phyloP scores from a whole-genome alignment of 495 filamentous ascomycete genomes.

The Lepraria neglecta region DNA sequence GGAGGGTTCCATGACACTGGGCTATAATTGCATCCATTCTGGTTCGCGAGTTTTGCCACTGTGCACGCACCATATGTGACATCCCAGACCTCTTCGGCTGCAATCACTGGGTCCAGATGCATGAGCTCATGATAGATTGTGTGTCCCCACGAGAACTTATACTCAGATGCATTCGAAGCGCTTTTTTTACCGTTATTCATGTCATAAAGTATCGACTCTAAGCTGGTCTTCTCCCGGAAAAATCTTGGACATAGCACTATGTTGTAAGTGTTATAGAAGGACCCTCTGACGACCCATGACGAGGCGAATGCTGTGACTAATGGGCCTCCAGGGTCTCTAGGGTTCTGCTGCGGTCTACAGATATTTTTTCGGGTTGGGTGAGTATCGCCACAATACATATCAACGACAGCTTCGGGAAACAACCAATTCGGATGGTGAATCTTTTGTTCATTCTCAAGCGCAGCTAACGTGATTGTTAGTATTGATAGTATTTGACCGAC shows the following conservation, averaged over 20 bases:
- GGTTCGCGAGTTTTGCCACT: neutral
- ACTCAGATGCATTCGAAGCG: neutral
- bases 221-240: neutral
- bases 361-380: neutral
- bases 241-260: neutral
- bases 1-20: neutral
- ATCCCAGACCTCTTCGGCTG: neutral
- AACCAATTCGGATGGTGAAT: neutral
- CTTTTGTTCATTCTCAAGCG: neutral
- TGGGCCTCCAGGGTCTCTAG: neutral
- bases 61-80: neutral
- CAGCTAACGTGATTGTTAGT: neutral
- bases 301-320: neutral
- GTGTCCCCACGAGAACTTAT: neutral
- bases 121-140: neutral
- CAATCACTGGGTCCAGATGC: neutral
- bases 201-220: neutral
- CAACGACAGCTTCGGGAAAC: neutral
- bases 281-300: neutral
- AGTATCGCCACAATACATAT: neutral
- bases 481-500: neutral
- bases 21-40: neutral
- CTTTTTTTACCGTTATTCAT: neutral
- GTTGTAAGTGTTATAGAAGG: neutral
- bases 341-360: neutral